These are phyloP conservation scores for Triangularia verruculosa DNA, from an alignment of 2,329 filamentous ascomycete genomes.

Conservation along the genomic window DNA sequence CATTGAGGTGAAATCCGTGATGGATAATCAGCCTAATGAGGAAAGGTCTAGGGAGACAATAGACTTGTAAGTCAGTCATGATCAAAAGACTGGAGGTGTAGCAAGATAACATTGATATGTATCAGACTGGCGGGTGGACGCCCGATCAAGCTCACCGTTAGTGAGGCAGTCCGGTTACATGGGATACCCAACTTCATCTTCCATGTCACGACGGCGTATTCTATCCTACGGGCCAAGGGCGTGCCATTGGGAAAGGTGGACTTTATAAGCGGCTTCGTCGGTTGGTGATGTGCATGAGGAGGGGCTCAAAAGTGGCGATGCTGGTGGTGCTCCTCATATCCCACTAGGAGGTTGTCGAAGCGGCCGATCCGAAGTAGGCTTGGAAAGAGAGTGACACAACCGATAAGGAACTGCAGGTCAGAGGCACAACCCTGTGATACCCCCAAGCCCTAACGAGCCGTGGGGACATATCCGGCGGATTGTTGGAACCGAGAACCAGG, in stretches of 20 bases:
- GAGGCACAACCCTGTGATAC: not conserved
- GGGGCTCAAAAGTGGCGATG: not conserved
- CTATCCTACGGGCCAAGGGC: not conserved
- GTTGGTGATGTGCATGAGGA: not conserved
- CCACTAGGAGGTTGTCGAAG: not conserved
- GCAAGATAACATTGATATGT: not conserved
- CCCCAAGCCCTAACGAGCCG: not conserved
- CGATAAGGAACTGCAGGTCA: not conserved
- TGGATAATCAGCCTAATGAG: not conserved
- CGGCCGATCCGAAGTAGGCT: not conserved
- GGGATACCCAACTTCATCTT: slow-evolving; percentile 8
- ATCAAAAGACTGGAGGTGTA: not conserved
- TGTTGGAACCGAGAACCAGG: not conserved
- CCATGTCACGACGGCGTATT: slow-evolving; percentile 3
- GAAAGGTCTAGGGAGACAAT: not conserved
- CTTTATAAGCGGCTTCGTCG: slow-evolving; percentile 1
- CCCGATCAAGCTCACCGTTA: not conserved
- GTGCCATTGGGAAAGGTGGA: slow-evolving; percentile 2
- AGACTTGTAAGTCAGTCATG: not conserved
- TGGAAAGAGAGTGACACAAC: not conserved
- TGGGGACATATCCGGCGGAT: not conserved
- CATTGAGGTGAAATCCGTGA: not conserved
- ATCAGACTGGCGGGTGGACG: not conserved
- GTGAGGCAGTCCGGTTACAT: not conserved
- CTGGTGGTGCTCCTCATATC: not conserved